Percentiles rank a stretch among this genome's conserved stretches.
Conservation (phyloP, 495 filamentous ascomycete genomes). For the Penicillium bovifimosum region DNA sequence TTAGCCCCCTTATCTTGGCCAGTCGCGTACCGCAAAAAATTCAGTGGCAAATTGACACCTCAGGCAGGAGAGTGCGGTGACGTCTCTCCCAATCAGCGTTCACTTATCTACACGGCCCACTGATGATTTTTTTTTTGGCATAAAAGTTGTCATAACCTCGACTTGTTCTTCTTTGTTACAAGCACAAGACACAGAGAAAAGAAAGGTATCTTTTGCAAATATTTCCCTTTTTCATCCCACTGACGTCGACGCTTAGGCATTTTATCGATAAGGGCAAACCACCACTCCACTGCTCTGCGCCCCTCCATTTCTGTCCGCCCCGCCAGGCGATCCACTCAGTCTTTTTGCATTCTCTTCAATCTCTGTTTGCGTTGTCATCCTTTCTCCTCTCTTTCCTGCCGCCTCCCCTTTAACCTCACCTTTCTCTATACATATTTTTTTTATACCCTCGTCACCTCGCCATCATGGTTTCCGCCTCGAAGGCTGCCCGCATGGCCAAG, state of each 20-base stretch:
- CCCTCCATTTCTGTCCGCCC: conserved; percentile 34
- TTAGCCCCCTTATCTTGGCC: background rate
- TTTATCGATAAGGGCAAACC: conserved; percentile 43
- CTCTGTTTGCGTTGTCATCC: conserved; percentile 20
- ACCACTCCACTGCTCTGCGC: conserved; percentile 31
- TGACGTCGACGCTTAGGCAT: conserved; percentile 12
- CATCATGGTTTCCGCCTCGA: conserved; percentile 80
- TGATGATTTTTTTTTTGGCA: conserved; percentile 27
- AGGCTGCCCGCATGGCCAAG: conserved; percentile 95
- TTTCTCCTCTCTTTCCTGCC: conserved; percentile 9
- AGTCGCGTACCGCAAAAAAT: background rate
- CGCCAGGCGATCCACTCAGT: conserved; percentile 40
- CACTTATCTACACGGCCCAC: conserved; percentile 20
- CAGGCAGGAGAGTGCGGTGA: conserved; percentile 12
- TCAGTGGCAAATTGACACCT: conserved; percentile 20
- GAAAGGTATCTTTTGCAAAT: background rate
- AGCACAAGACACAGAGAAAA: background rate
- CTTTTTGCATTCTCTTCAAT: conserved; percentile 38
- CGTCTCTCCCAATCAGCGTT: conserved; percentile 30
- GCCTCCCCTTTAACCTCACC: conserved; percentile 5
- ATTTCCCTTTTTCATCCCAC: conserved; percentile 4
- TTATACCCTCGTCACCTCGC: conserved; percentile 14
- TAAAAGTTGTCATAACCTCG: background rate
- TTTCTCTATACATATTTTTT: conserved; percentile 6
- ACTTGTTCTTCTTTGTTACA: background rate